Base-by-base conservation (phyloP, 73 alveolate genomes). In the Paraurostyla sp. region DNA sequence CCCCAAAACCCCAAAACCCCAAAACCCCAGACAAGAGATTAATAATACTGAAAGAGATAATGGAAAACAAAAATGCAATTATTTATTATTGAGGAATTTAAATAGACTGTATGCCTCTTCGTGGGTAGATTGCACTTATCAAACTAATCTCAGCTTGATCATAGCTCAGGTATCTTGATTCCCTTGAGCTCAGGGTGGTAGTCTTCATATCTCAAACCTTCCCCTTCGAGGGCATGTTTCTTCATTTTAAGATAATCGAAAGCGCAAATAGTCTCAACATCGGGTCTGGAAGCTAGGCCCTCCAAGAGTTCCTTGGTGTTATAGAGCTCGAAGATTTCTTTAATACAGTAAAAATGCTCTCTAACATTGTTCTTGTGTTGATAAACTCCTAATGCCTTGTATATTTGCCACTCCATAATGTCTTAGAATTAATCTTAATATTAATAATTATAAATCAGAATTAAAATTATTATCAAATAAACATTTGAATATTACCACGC, bases 211-310 rank as follows among this genome's bases (percentile, higher is more conserved):
- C 30, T 38, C 25, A 87, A 68, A 40, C 93, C 89, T 7, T 25
- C 13, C 20, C 71, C 76, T 35, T 35, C 88, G 29, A 80, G 88
- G 22, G 95, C 92, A 36, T 62, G 25, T 4, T 42, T 33, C 51
- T 89, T 89, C 95, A 89, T 80, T 50, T 71, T 89, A 32, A 18
- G 46, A 45, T 81, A 71, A 41, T 89, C 95, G 60, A 23, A 52
- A 22, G 95, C 95, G 86, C 95, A 90, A 46, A 90, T 75, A 27
- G 87, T 68, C 41, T 90, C 95, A 13, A 83, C 76, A 48, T 83
- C 92, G 20, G 92, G 92, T 29, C 58, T 41, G 38, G 49, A 52
- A 27, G 80, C 83, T 11, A 81, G 57, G 50, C 68, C 42, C 52
- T 59, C 80, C 25, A 90, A 38, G 68, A 27, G 59, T 49, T 82